phyloP scores from a whole-genome alignment of 352 stramenopile species.

The Aphanomyces stellatus region DNA sequence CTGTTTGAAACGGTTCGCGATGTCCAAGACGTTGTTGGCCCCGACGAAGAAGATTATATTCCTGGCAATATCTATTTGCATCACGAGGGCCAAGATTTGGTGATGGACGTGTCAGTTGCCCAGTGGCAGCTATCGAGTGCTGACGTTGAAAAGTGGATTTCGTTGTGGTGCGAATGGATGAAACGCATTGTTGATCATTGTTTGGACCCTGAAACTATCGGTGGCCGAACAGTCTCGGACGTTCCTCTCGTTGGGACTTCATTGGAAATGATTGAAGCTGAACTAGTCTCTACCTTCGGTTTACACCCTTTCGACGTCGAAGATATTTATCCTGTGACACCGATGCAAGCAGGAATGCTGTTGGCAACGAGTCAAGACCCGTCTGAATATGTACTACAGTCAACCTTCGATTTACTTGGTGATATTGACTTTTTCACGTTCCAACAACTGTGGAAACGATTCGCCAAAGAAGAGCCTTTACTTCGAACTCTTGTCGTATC shows the following conservation, averaged over 20 bases:
- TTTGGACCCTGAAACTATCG: neutral
- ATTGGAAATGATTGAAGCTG: neutral
- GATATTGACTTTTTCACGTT: neutral
- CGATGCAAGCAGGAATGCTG: neutral
- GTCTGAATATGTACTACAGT: neutral
- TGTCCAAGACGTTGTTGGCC: neutral
- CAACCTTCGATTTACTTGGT: neutral
- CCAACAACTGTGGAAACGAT: too few relatives aligned
- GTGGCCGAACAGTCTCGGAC: neutral
- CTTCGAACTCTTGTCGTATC: neutral
- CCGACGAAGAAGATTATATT: neutral
- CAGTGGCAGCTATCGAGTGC: neutral
- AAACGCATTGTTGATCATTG: neutral
- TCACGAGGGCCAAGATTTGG: neutral
- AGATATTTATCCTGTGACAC: neutral
- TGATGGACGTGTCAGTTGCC: neutral
- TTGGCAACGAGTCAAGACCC: neutral
- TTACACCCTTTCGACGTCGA: neutral
- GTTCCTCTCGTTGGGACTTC: neutral
- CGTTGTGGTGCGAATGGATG: neutral
- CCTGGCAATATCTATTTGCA: neutral
- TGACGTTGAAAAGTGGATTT: neutral
- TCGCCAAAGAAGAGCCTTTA: too few relatives aligned
- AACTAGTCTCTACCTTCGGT: neutral
- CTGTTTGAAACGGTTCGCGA: neutral